Evolutionary conservation across 108 stramenopile species (phyloP), one percentile per base, ranked within the genome.

Genomic region (Pseudonitzschia pungens): DNA sequence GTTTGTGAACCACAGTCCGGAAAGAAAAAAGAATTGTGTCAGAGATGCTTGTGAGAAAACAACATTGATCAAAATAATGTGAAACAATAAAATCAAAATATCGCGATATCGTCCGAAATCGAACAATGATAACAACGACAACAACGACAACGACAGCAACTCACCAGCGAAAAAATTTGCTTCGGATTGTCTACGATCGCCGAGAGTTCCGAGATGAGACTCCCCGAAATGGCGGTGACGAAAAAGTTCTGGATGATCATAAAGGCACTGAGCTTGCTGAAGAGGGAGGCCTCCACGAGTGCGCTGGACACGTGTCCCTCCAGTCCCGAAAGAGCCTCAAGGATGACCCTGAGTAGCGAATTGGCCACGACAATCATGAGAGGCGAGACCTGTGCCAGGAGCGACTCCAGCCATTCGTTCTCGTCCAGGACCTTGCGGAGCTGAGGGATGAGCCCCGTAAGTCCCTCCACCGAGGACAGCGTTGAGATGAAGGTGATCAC

Each of bases 161-260:
- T 36, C 29, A 62, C 60, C 60, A 62, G 31, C n/a, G 16, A 16
- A 4, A 62, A 5, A n/a, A 62, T 33, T 10, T 14, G 12, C 53
- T 27, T 43, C 44, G 54, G 81, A 65, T 60, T 65, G 9, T 74
- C 18, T 12, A 83, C 16, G 60, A 91, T 55, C 3, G 50, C 57
- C 26, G 74, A 44, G 12, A 91, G 50, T n/a, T 77, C 60, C 1
- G 69, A 20, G 9, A 79, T 62, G n/a, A 91, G 32, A 53, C 79
- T 77, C 32, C 85, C 84, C 21, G 85, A 80, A 54, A 88, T 87
- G 0, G 89, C 86, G 12, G 73, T 70, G 31, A 91, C 84, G 68
- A 91, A 88, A 80, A 91, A 91, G 1, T 82, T 86, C 74, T 91
- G 89, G 71, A 91, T 74, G 67, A 90, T 82, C 73, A 79, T 87